Base-by-base conservation (phyloP, 2,329 filamentous ascomycete species). In the Davidsoniella eucalypti region DNA sequence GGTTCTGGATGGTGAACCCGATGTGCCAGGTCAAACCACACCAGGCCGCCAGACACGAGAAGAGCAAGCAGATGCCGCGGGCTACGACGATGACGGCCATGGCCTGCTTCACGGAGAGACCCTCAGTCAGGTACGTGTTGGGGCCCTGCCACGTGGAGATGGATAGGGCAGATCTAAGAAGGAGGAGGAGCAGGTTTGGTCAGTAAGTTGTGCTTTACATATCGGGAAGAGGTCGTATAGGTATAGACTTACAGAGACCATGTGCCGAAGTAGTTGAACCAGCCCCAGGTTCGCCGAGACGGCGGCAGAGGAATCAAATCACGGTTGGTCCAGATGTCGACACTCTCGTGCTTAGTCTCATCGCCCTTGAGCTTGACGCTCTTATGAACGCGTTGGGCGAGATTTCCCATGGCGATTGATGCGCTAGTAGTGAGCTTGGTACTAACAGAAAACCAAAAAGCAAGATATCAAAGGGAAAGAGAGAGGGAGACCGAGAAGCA, bases 21-120 rank as follows among this genome's bases (percentile, higher is more conserved):
- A 73, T 67, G 55, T 73, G 70, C 69, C 69, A 72, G 38, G 63
- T 64, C 4, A 71, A 49, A 10, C 69, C 70, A 18, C 65, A 66
- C 67, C 68, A 70, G 7, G 66, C 69, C 21, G 71, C 65, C 4
- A 70, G 54, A 9, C 62, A 62, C 0, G 69, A 63, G 54, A 71
- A 71, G 7, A 64, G 44, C 2, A 61, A 61, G 47, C 70, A 65
- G 4, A 71, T 57, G 0, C 68, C 54, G 4, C 66, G 62, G 5
- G 65, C 65, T 5, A 72, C 48, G 16, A 70, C 59, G 26, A 72
- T 71, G 50, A 71, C 63, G n/a, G 62, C 56, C 65, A 73, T 69
- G 21, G 69, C 58, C 53, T 71, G 69, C 8, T 63, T 58, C 2
- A 71, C 68, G 0, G 68, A 71, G n/a, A 71, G 60, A 1, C 69